Evolutionary conservation across 768 basidiomycete genomes (phyloP), one percentile per base, ranked within the genome.

Genomic region (Podaxis sp.): DNA sequence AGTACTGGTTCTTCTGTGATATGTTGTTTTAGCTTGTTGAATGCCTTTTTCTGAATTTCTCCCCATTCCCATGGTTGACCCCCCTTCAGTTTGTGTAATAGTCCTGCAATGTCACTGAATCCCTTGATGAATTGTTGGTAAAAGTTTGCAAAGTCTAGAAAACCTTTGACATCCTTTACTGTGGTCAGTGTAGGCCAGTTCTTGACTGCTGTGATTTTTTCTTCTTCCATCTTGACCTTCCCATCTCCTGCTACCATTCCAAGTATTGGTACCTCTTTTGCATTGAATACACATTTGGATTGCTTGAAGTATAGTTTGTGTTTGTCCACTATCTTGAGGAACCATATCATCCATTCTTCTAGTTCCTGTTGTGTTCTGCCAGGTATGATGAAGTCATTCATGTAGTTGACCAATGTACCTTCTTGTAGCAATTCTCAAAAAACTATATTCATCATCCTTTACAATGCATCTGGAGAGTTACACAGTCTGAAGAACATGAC

Each of bases 361-460:
- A 59, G 64, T 46, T 67, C 64, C 15, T 50, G 33, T 17, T 56
- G 2, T 3, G 62, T 66, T 10, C 66, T 55, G 0, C 66, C 64
- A 26, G 65, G 73, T 40, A 76, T 71, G 28, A 78, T 62, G 37
- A 80, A 75, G 65, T 80, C 77, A 4, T 26, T 4, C 33, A 81
- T 65, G 65, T 84, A 80, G 1, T 80, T 68, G 1, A 75, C 49
- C 3, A 82, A 64, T 2, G 2, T 12, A 3, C 56, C 56, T 38
- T 38, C 24, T 5, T 13, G 26, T 13, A 58, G 36, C 8, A 57
- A 6, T 2, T 56, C 56, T n/a, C 22, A 11, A 36, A 64, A 64
- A 2, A 64, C 52, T 2, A 1, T 11, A 20, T 60, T 51, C 58
- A 64, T 64, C 58, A 64, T 54, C 12, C 28, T 22, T 30, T 64